Evolutionary conservation across 495 filamentous ascomycete genomes (phyloP), one percentile per base, ranked within the genome.

Genomic region (Annulohypoxylon moriforme): DNA sequence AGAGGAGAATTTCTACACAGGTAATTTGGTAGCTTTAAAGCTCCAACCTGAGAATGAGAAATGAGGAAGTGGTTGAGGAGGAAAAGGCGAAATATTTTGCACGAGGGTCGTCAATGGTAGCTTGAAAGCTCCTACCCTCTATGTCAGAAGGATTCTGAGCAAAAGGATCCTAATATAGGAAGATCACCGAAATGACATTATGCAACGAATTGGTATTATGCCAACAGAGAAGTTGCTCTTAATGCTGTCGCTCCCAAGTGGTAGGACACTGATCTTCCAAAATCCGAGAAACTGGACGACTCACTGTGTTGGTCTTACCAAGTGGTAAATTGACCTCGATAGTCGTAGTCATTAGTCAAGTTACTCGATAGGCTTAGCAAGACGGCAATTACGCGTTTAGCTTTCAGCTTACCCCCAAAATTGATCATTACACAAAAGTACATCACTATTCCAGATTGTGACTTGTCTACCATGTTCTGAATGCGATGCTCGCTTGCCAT

Each of bases 101-200:
- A 66, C 56, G 72, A 79, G 75, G 77, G 77, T 76, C 75, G 46
- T 78, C 67, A 84, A 84, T 82, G 83, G 83, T 84, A 78, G 82
- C 82, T 84, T 82, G 77, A 85, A 80, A 83, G 83, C 83, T 82
- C 83, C 83, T 78, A 84, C 83, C 83, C 81, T 84, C 62, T 14
- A 40, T 57, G 50, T 64, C 38, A 33, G 24, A 22, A 42, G 63
- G 65, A 66, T 64, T n/a, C 46, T 31, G 18, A 36, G 57, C 50
- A 22, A 27, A n/a, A n/a, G n/a, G n/a, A 50, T 66, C 71, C 65
- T 46, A 42, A 11, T 38, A 22, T 20, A 33, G 13, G 20, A 67
- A 16, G 46, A 46, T 59, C 42, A 47, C 47, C 49, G 16, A 33
- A 42, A 57, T 33, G 47, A 25, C 56, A 47, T 67, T 22, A 40